Evolutionary conservation across 352 stramenopile genomes (phyloP).

Genomic region (Plasmopara viticola): DNA sequence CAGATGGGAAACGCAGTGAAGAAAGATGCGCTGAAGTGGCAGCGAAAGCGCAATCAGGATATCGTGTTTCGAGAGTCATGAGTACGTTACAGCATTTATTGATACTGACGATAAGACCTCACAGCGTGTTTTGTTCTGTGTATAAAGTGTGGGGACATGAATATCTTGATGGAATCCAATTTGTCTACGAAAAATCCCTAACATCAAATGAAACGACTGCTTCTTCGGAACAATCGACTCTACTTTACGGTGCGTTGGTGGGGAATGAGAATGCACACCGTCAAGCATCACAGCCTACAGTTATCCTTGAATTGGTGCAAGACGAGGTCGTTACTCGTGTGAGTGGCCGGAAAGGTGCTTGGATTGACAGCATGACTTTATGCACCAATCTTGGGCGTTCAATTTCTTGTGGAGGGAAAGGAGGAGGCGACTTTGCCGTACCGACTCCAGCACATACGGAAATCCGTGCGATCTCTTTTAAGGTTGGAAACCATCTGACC

Average conservation of each 20-base stretch:
- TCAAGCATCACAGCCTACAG: slow-evolving; percentile 24
- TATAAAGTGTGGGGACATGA: slow-evolving; percentile 60
- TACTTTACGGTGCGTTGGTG: slow-evolving; percentile 29
- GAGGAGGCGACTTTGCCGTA: slow-evolving; percentile 51
- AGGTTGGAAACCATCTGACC: slow-evolving; percentile 61
- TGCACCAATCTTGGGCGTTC: slow-evolving; percentile 62
- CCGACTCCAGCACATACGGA: slow-evolving; percentile 24
- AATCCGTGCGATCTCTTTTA: slow-evolving; percentile 56
- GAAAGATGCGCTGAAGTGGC: slow-evolving; percentile 26
- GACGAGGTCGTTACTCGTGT: slow-evolving; percentile 48
- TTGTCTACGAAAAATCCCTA: slow-evolving; percentile 38
- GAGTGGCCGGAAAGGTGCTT: slow-evolving; percentile 62
- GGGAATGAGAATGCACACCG: slow-evolving; percentile 41
- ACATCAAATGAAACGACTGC: background rate
- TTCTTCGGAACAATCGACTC: slow-evolving; percentile 1
- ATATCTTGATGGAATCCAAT: slow-evolving; percentile 66
- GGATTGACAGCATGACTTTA: slow-evolving; percentile 59
- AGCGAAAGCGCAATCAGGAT: slow-evolving; percentile 38
- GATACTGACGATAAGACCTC: no score
- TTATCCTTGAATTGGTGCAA: slow-evolving; percentile 30
- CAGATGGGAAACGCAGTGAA: slow-evolving; percentile 19
- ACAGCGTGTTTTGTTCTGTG: no score
- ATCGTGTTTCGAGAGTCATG: slow-evolving; percentile 40
- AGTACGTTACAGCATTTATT: slow-evolving; percentile 35
- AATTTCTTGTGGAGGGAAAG: slow-evolving; percentile 48